These are phyloP conservation scores for Hebeloma cylindrosporum DNA, from an alignment of 768 basidiomycete genomes.

Conservation along the genomic window DNA sequence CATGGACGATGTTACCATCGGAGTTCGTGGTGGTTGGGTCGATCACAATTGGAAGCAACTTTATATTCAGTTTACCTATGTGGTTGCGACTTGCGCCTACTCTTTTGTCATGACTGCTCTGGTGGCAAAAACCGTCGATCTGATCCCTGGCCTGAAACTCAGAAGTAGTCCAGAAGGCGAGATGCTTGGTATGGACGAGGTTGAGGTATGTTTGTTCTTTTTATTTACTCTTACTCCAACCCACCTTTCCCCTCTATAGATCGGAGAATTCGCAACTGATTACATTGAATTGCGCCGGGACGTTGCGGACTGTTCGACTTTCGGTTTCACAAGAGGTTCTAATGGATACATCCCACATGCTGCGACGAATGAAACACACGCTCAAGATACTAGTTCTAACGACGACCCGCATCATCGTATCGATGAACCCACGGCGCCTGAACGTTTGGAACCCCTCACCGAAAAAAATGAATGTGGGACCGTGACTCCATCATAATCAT, in stretches of 20 bases:
- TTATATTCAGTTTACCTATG: slow-evolving; percentile 72
- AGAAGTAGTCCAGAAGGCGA: slow-evolving; percentile 57
- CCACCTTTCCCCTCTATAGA: slow-evolving; percentile 33
- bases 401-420: slow-evolving; percentile 6
- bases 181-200: slow-evolving; percentile 65
- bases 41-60: slow-evolving; percentile 78
- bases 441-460: slow-evolving; percentile 21
- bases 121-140: slow-evolving; percentile 56
- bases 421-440: slow-evolving; percentile 1
- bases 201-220: slow-evolving; percentile 48
- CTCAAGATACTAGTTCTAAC: slow-evolving; percentile 11
- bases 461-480: slow-evolving; percentile 31
- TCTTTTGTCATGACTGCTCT: slow-evolving; percentile 61
- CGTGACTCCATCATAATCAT: slow-evolving; percentile 8
- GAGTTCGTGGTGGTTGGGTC: slow-evolving; percentile 64
- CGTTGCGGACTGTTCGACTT: slow-evolving; percentile 53
- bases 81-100: slow-evolving; percentile 57
- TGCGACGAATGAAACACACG: slow-evolving; percentile 34
- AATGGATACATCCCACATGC: slow-evolving; percentile 26
- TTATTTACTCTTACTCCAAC: neutral
- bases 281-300: slow-evolving; percentile 71
- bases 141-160: slow-evolving; percentile 58
- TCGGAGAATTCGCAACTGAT: slow-evolving; percentile 69
- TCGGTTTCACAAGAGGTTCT: slow-evolving; percentile 31
- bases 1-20: slow-evolving; percentile 65